Evolutionary conservation across 352 stramenopile genomes (phyloP).

Genomic region (Pythium volutum): DNA sequence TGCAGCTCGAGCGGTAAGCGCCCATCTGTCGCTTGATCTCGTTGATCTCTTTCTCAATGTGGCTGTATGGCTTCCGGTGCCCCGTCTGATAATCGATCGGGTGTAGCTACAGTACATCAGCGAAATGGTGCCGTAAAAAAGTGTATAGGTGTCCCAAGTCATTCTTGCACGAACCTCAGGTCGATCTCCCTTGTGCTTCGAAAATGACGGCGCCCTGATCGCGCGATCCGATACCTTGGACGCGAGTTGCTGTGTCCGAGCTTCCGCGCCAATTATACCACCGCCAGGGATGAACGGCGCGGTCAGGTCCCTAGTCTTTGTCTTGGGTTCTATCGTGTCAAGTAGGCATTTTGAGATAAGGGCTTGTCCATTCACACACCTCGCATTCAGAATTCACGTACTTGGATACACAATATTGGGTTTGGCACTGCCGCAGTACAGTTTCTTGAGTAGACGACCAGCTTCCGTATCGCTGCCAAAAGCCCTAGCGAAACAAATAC

Average conservation of each 20-base stretch:
- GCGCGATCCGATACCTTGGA: conserved; percentile 60
- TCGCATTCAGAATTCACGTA: conserved; percentile 24
- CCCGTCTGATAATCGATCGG: conserved; percentile 54
- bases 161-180: conserved; percentile 30
- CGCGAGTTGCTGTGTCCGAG: conserved; percentile 46
- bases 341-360: not conserved
- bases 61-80: conserved; percentile 53
- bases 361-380: not conserved
- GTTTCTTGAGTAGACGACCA: conserved; percentile 64
- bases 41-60: conserved; percentile 79
- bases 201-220: conserved; percentile 46
- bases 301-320: conserved; percentile 31
- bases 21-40: conserved; percentile 75
- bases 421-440: conserved; percentile 68
- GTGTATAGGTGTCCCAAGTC: too few relatives aligned
- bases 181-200: conserved; percentile 19
- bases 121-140: not conserved
- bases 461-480: conserved; percentile 79
- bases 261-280: conserved; percentile 32
- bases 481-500: conserved; percentile 27
- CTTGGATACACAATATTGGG: conserved; percentile 71
- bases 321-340: conserved; percentile 43
- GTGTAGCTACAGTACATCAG: conserved; percentile 32
- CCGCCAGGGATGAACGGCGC: conserved; percentile 71
- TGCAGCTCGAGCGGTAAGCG: conserved; percentile 42